phyloP scores from a whole-genome alignment of 139 green algal species.

The Diplosphaera chodatii region DNA sequence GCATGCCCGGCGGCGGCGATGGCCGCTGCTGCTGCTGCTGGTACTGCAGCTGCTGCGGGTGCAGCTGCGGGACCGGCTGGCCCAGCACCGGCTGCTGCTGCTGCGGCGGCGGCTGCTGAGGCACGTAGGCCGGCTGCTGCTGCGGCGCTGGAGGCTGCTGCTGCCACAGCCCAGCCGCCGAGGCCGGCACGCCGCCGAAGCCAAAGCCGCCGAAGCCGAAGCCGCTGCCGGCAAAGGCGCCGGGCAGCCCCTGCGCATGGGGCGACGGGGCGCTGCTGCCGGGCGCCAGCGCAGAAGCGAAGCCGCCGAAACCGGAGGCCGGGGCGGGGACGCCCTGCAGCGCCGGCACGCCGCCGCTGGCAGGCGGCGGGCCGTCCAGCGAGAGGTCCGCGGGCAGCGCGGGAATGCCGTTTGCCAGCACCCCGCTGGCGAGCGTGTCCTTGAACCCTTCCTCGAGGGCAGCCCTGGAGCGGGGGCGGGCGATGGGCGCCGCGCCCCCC shows the following conservation, averaged over 20 bases:
- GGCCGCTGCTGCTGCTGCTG: neutral
- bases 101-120: neutral
- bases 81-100: neutral
- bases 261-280: too few species aligned
- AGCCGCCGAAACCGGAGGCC: neutral
- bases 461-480: neutral
- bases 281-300: neutral
- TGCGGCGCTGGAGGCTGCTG: neutral
- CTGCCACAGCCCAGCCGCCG: neutral
- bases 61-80: neutral
- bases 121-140: neutral
- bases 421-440: neutral
- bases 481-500: neutral
- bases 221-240: neutral
- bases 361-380: conserved; percentile 4
- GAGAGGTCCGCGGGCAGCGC: conserved; percentile 19
- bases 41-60: neutral
- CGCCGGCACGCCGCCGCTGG: too few species aligned
- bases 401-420: conserved; percentile 23
- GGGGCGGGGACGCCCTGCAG: neutral
- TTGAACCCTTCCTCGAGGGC: neutral
- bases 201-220: neutral
- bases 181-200: neutral
- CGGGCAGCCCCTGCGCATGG: neutral
- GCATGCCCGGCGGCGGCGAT: neutral